Base-by-base conservation (phyloP, 495 filamentous ascomycete species). In the Ramalina intermedia region DNA sequence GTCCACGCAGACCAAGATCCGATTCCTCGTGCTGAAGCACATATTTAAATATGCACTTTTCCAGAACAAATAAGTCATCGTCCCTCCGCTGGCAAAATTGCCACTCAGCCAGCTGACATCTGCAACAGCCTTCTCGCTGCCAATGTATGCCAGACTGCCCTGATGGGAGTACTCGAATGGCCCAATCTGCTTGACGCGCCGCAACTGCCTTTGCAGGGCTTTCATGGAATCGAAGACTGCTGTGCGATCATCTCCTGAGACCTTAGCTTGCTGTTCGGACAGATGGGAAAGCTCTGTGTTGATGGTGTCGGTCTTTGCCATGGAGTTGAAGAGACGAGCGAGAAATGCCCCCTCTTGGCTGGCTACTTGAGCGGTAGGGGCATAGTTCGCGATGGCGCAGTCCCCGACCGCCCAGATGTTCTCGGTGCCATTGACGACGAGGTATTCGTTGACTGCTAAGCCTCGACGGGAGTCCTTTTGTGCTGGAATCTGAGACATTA, bases 91-190 rank as follows among this genome's bases (percentile, higher is more conserved):
- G 37, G 87, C 85, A 58, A 96, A 76, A 69, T 99, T 99, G 59
- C 93, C 93, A 63, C 87, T 91, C 68, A 91, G 76, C 88, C 90
- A 96, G 66, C 81, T 87, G 61, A 99, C 87, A 69, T 99, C 91
- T 47, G 91, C 91, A 53, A 99, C 89, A 24, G 91, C 91, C 71
- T 88, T 85, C 64, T 99, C 91, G 69, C 85, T 90, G 42, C 91
- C 91, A 66, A 99, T 99, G 68, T 99, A 99, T 46, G 91, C 91
- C 65, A 99, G 65, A 59, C 80, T 86, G 59, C 91, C 91, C 71
- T 98, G 88, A 69, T 98, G 91, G 36, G 84, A 85, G 75, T 98
- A 98, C 71, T 94, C 82, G 72, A 98, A 98, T 26, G 91, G 91
- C 54, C 87, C 89, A 60, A 94, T 79, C 66, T 90, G 82, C 76